These are phyloP conservation scores for Hypoxylon sp. DNA, from an alignment of 2,329 filamentous ascomycete species.

Conservation along the genomic window DNA sequence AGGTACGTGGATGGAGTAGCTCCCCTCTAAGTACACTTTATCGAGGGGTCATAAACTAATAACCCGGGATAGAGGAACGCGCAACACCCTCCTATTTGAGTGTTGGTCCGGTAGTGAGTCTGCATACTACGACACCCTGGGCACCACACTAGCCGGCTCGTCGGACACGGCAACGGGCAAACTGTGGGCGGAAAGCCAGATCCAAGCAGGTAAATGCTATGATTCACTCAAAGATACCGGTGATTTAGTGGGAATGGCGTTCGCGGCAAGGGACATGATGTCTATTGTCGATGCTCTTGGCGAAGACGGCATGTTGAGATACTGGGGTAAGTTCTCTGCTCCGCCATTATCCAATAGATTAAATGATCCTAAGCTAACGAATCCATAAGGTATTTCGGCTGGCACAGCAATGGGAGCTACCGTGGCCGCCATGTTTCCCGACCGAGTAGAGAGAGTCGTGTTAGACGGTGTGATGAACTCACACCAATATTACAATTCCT, in stretches of 20 bases:
- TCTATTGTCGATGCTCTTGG: constrained; percentile 57
- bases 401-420: constrained; percentile 59
- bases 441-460: constrained; percentile 58
- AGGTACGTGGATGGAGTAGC: constrained; percentile 35
- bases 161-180: constrained; percentile 40
- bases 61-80: constrained; percentile 28
- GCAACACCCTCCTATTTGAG: constrained; percentile 33
- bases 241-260: constrained; percentile 52
- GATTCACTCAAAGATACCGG: constrained; percentile 45
- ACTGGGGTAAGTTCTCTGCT: constrained; percentile 52
- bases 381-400: constrained; percentile 57
- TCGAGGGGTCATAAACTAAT: neutral
- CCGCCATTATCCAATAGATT: constrained; percentile 1
- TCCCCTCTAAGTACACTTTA: neutral
- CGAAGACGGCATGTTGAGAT: constrained; percentile 57
- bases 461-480: constrained; percentile 57
- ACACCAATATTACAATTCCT: constrained; percentile 52
- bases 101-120: constrained; percentile 25
- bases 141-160: constrained; percentile 30
- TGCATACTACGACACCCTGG: constrained; percentile 16
- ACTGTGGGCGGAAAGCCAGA: constrained; percentile 42
- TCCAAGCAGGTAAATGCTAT: constrained; percentile 49
- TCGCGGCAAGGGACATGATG: constrained; percentile 58
- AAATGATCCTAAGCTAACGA: constrained; percentile 7
- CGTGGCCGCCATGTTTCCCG: constrained; percentile 60